phyloP scores from a whole-genome alignment of 257 asterid species.

The Ajuga chamaepitys region DNA sequence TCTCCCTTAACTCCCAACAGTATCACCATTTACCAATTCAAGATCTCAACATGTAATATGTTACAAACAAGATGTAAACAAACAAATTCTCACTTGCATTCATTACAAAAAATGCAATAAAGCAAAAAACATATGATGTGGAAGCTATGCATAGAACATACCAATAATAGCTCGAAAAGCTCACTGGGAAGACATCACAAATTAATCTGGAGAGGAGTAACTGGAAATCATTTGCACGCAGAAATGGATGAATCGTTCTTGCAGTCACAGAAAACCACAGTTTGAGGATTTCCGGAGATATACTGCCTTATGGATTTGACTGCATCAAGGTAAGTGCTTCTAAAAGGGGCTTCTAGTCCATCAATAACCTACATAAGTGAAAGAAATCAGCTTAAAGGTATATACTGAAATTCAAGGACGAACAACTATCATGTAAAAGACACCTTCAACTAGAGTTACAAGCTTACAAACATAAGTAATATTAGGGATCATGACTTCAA shows the following conservation, averaged over 20 bases:
- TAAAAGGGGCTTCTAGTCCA: constrained; percentile 41
- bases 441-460: too few species aligned
- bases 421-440: too few species aligned
- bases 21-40: too few species aligned
- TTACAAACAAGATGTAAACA: too few species aligned
- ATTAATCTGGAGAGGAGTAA: constrained; percentile 3
- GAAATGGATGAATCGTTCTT: constrained; percentile 20
- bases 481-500: background rate
- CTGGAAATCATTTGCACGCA: constrained; percentile 20
- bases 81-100: too few species aligned
- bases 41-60: too few species aligned
- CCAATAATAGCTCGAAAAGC: background rate
- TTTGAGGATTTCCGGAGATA: constrained; percentile 46
- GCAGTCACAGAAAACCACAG: constrained; percentile 51
- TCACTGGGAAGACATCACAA: background rate
- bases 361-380: constrained; percentile 51
- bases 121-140: background rate
- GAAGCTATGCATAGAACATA: background rate
- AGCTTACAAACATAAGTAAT: background rate
- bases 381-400: background rate
- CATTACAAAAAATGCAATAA: background rate
- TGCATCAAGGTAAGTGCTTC: constrained; percentile 31
- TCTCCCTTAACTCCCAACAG: too few species aligned
- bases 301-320: constrained; percentile 35
- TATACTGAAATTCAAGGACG: too few species aligned